Evolutionary conservation across 1,139 yeast genomes (phyloP).

Genomic region (Yamadazyma epiphylla): DNA sequence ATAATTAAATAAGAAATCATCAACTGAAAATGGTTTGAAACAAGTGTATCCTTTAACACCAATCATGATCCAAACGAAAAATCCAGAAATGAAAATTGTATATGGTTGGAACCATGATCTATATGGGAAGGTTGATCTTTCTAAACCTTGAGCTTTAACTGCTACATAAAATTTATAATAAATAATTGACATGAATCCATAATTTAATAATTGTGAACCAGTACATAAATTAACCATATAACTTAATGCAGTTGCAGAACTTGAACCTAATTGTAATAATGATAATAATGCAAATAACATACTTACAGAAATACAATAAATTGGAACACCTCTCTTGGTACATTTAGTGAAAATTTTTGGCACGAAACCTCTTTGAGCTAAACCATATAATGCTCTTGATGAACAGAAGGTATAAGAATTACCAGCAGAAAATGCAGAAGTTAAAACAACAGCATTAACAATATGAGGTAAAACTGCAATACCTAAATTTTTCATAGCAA

Average conservation of each 20-base stretch:
- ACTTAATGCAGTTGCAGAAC: conserved; percentile 64
- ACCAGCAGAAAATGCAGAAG: conserved; percentile 45
- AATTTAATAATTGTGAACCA: conserved; percentile 72
- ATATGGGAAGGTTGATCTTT: conserved; percentile 66
- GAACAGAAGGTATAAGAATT: conserved; percentile 42
- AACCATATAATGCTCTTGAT: conserved; percentile 39
- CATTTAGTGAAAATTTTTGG: conserved; percentile 33
- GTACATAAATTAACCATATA: conserved; percentile 79
- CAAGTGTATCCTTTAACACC: conserved; percentile 38
- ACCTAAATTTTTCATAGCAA: conserved; percentile 39
- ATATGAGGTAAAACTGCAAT: conserved; percentile 39
- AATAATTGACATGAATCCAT: conserved; percentile 61
- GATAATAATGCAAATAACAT: conserved; percentile 57
- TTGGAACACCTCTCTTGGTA: conserved; percentile 44
- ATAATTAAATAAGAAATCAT: conserved; percentile 40
- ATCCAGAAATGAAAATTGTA: conserved; percentile 49
- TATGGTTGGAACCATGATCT: conserved; percentile 77
- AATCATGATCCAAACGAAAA: conserved; percentile 30
- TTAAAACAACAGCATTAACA: conserved; percentile 40
- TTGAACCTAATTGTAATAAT: conserved; percentile 53
- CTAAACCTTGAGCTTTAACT: conserved; percentile 57
- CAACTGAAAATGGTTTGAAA: conserved; percentile 33
- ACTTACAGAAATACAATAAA: conserved; percentile 56
- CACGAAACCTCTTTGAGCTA: conserved; percentile 37
- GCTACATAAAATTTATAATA: conserved; percentile 62